Evolutionary conservation across 1,139 yeast genomes (phyloP).

Genomic region (Kodamaea arcana): DNA sequence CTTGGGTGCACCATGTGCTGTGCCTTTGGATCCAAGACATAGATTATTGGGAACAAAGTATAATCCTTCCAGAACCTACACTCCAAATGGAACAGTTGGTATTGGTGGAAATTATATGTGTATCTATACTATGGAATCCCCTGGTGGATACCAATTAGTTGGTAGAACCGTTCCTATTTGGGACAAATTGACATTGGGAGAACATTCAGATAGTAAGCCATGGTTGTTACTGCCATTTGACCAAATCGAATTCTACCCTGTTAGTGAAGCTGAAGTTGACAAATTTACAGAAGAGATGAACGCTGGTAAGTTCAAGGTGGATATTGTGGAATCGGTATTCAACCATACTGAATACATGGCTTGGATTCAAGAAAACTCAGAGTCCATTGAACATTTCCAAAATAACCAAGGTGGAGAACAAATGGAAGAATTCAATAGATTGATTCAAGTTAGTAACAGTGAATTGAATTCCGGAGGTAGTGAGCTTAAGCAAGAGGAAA

Average conservation of each 20-base stretch:
- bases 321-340: conserved; percentile 71
- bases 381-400: conserved; percentile 68
- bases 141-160: conserved; percentile 96
- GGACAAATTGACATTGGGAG: conserved; percentile 85
- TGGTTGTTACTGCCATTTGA: conserved; percentile 92
- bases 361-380: conserved; percentile 74
- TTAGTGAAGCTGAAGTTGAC: conserved; percentile 77
- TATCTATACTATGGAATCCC: conserved; percentile 96
- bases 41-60: conserved; percentile 89
- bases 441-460: conserved; percentile 79
- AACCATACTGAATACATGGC: conserved; percentile 73
- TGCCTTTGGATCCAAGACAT: conserved; percentile 95
- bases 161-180: conserved; percentile 97
- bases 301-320: conserved; percentile 76
- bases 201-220: conserved; percentile 62
- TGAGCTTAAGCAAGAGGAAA: conserved; percentile 41
- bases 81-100: conserved; percentile 97
- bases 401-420: conserved; percentile 71
- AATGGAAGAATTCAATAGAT: conserved; percentile 74
- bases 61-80: conserved; percentile 92
- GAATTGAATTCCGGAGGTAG: conserved; percentile 56
- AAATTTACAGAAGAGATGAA: conserved; percentile 65
- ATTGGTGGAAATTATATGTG: conserved; percentile 99
- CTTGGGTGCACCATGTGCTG: conserved; percentile 97
- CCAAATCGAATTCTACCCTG: conserved; percentile 92